Percentiles rank a stretch among this genome's conserved stretches.
phyloP scores from a whole-genome alignment of 441 rosid genomes.

The Manihot esculenta region DNA sequence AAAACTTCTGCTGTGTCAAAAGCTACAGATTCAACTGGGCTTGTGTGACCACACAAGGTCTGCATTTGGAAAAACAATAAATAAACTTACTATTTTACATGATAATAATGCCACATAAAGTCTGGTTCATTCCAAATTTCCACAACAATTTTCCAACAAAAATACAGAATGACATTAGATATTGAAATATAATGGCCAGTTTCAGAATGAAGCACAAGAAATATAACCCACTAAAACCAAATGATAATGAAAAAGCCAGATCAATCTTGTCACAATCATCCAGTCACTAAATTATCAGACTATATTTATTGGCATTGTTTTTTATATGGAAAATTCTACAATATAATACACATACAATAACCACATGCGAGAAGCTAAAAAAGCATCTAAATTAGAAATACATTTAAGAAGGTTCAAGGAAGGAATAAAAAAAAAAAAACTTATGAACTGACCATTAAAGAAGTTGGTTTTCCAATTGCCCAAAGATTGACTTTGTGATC shows the following conservation, averaged over 20 bases:
- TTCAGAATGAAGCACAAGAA: neutral
- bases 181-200: neutral
- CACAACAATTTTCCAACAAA: neutral
- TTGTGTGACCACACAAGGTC: slow-evolving; percentile 85
- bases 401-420: neutral
- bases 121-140: neutral
- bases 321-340: neutral
- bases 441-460: slow-evolving; percentile 60
- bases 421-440: slow-evolving; percentile 4
- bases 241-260: neutral
- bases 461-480: slow-evolving; percentile 78
- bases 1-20: slow-evolving; percentile 77
- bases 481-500: slow-evolving; percentile 86
- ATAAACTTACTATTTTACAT: slow-evolving; percentile 16
- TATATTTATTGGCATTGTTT: slow-evolving; percentile 1
- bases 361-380: neutral
- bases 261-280: neutral
- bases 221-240: neutral
- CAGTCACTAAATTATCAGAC: neutral
- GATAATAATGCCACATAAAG: neutral
- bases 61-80: slow-evolving; percentile 36
- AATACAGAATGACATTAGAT: neutral
- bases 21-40: slow-evolving; percentile 65
- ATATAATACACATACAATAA: neutral
- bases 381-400: neutral